Percentiles rank a stretch among this genome's conserved stretches.
These are phyloP conservation scores for Tetracladium setigerum DNA, from an alignment of 495 filamentous ascomycete species.

Conservation along the genomic window DNA sequence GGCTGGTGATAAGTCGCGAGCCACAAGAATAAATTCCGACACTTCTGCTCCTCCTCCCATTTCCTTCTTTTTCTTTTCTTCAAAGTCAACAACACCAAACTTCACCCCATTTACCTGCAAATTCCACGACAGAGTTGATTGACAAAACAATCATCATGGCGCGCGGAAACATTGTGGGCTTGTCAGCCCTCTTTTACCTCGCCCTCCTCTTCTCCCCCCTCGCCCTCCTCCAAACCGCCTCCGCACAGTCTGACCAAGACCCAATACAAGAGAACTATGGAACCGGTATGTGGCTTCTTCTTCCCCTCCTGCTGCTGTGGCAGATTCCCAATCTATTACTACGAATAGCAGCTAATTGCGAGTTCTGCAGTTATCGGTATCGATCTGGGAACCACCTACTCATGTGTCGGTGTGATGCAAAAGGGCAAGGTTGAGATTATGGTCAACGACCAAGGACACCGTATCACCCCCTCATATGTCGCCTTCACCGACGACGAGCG, in stretches of 20 bases:
- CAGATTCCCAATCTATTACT: background rate
- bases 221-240: conserved; percentile 66
- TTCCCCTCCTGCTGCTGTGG: background rate
- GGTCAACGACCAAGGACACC: conserved; percentile 97
- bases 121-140: conserved; percentile 14
- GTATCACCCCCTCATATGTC: conserved; percentile 97
- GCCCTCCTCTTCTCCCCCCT: conserved; percentile 67
- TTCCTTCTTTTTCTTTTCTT: background rate
- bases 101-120: no score
- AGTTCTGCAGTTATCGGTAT: conserved; percentile 75
- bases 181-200: conserved; percentile 75
- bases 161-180: conserved; percentile 44
- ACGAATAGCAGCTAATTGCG: conserved; percentile 8
- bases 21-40: conserved; percentile 15
- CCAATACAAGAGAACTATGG: conserved; percentile 66
- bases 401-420: conserved; percentile 98
- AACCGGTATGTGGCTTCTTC: conserved; percentile 39
- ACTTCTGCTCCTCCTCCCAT: background rate
- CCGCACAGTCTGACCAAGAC: conserved; percentile 55
- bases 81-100: background rate
- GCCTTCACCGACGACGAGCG: conserved; percentile 98
- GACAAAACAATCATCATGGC: conserved; percentile 36
- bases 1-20: background rate
- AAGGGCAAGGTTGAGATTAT: conserved; percentile 97
- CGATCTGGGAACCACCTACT: conserved; percentile 98